phyloP scores from a whole-genome alignment of 2,329 filamentous ascomycete species.

The Trichophyton benhamiae region DNA sequence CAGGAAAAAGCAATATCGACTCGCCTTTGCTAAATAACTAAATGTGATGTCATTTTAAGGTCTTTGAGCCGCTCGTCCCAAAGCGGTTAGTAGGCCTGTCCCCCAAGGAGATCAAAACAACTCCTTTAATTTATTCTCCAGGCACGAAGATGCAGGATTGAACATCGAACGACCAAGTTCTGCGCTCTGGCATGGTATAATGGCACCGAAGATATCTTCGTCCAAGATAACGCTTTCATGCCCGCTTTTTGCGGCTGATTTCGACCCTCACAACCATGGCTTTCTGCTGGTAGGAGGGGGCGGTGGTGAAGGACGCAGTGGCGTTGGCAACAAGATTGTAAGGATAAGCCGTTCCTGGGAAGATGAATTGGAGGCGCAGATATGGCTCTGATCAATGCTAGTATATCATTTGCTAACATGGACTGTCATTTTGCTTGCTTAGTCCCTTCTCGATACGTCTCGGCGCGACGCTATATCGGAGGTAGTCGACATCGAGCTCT shows the following conservation, averaged over 20 bases:
- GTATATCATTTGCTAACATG: neutral
- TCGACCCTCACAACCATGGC: slow-evolving; percentile 66
- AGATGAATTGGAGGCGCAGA: slow-evolving; percentile 3
- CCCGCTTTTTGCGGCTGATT: slow-evolving; percentile 77
- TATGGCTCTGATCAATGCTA: neutral
- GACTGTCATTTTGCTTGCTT: slow-evolving; percentile 2
- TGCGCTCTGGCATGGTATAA: slow-evolving; percentile 12
- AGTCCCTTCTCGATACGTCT: slow-evolving; percentile 63
- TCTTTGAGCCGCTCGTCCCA: neutral
- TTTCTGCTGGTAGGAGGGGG: slow-evolving; percentile 75
- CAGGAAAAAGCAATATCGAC: neutral
- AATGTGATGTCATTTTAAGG: slow-evolving; percentile 1
- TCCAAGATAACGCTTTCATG: slow-evolving; percentile 62
- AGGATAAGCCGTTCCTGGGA: slow-evolving; percentile 21
- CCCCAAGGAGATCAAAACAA: neutral
- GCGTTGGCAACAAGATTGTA: slow-evolving; percentile 79
- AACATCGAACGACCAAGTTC: neutral
- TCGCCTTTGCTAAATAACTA: neutral
- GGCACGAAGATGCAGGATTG: neutral
- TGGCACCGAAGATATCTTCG: slow-evolving; percentile 30
- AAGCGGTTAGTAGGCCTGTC: neutral
- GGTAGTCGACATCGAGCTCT: slow-evolving; percentile 62
- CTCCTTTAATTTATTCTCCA: neutral
- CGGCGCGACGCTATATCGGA: slow-evolving; percentile 51
- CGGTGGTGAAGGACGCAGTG: slow-evolving; percentile 67